Percentiles rank a stretch among this genome's conserved stretches.
Conservation (phyloP, 2,329 filamentous ascomycete genomes). For the Clonostachys chloroleuca region DNA sequence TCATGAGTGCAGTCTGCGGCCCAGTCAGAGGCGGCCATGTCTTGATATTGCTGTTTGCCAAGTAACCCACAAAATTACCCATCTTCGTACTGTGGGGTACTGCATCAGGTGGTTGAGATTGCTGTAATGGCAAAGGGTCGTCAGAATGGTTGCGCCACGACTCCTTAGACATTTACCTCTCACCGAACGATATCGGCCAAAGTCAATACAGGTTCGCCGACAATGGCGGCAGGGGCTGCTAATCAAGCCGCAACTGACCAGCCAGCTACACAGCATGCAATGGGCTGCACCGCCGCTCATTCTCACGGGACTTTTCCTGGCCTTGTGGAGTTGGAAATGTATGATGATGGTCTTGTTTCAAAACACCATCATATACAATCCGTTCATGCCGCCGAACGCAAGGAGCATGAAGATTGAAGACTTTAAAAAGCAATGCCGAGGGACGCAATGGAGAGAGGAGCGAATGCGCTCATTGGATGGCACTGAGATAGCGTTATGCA, state of each 20-base stretch:
- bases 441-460: constrained; percentile 64
- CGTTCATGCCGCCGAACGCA: constrained; percentile 67
- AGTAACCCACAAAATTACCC: too few species aligned
- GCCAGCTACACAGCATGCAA: constrained; percentile 21
- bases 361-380: constrained; percentile 80
- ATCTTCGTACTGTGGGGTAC: too few species aligned
- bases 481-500: constrained; percentile 57
- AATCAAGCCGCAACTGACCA: constrained; percentile 1
- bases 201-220: too few species aligned
- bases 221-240: too few species aligned
- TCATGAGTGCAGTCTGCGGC: too few species aligned
- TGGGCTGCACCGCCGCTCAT: constrained; percentile 61
- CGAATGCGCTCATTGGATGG: constrained; percentile 58
- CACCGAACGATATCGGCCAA: too few species aligned
- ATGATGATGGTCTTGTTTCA: constrained; percentile 73
- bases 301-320: constrained; percentile 61
- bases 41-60: too few species aligned
- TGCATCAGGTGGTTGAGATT: too few species aligned
- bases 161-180: too few species aligned
- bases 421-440: constrained; percentile 54
- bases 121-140: too few species aligned
- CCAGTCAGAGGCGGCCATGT: too few species aligned
- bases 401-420: constrained; percentile 62
- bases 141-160: too few species aligned
- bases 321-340: constrained; percentile 64